Percentiles rank a stretch among this genome's conserved stretches.
Conservation (phyloP, 2,329 filamentous ascomycete species). For the Aspergillus luchuensis region DNA sequence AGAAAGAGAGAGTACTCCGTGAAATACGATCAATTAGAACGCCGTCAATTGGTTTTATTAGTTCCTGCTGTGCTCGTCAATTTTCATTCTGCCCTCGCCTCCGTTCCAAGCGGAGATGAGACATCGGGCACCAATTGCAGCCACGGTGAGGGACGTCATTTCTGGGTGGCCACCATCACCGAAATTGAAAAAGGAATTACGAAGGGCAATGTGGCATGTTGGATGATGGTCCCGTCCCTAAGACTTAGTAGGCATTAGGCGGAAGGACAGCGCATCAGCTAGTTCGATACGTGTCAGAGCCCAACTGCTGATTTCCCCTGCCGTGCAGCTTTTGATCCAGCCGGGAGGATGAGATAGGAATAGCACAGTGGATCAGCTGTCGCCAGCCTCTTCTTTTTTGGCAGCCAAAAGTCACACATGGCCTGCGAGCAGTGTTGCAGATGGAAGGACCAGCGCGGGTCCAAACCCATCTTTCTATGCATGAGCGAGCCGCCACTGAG, state of each 20-base stretch:
- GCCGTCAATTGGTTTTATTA: background rate
- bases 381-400: conserved; percentile 17
- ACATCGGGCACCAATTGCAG: conserved; percentile 17
- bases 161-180: background rate
- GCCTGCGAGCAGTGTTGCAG: conserved; percentile 14
- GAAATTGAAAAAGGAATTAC: background rate
- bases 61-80: background rate
- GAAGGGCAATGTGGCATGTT: conserved; percentile 13
- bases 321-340: conserved; percentile 31
- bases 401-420: conserved; percentile 17
- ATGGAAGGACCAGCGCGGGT: conserved; percentile 8
- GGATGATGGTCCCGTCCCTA: conserved; percentile 14
- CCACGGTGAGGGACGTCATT: background rate
- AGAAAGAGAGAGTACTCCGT: background rate
- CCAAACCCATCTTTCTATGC: conserved; percentile 9
- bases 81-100: background rate
- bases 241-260: conserved; percentile 17
- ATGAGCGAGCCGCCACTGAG: conserved; percentile 15
- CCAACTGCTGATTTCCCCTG: conserved; percentile 32
- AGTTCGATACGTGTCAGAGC: conserved; percentile 34
- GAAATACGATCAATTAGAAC: conserved; percentile 2
- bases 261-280: conserved; percentile 27
- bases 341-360: conserved; percentile 23
- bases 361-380: conserved; percentile 27
- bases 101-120: background rate